A percentile compares a stretch with the other conserved stretches of the same genome.
Conservation (phyloP, 257 asterid genomes). For the Rauvolfia tetraphylla region DNA sequence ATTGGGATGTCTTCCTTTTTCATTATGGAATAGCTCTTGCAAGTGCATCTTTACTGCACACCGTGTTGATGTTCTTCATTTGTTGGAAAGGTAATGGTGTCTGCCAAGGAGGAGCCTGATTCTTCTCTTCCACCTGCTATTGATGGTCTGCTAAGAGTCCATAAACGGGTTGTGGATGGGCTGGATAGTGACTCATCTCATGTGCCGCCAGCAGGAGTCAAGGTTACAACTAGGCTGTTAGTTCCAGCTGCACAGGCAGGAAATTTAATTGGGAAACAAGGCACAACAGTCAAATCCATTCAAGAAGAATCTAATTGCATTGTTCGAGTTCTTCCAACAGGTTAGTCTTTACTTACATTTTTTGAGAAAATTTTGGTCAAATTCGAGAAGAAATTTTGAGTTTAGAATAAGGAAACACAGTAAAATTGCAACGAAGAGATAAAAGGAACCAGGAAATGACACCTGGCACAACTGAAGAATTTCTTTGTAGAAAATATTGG, state of each 20-base stretch:
- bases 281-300: slow-evolving; percentile 83
- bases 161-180: slow-evolving; percentile 81
- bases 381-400: neutral
- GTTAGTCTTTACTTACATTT: slow-evolving; percentile 31
- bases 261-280: slow-evolving; percentile 88
- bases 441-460: neutral
- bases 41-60: neutral
- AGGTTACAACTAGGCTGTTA: slow-evolving; percentile 73
- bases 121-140: slow-evolving; percentile 89
- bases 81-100: slow-evolving; percentile 73
- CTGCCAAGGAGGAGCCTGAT: slow-evolving; percentile 95
- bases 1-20: neutral
- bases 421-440: neutral
- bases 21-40: neutral
- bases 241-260: slow-evolving; percentile 97
- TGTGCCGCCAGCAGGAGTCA: slow-evolving; percentile 52
- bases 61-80: slow-evolving; percentile 18
- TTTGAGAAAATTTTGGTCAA: neutral
- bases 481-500: neutral
- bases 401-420: neutral
- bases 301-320: slow-evolving; percentile 89
- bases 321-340: slow-evolving; percentile 88
- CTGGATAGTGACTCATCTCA: slow-evolving; percentile 68
- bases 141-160: slow-evolving; percentile 90
- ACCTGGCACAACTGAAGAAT: neutral